Base-by-base conservation (phyloP, 176 grass and related monocot genomes). In the bread wheat (Triticum aestivum) region DNA sequence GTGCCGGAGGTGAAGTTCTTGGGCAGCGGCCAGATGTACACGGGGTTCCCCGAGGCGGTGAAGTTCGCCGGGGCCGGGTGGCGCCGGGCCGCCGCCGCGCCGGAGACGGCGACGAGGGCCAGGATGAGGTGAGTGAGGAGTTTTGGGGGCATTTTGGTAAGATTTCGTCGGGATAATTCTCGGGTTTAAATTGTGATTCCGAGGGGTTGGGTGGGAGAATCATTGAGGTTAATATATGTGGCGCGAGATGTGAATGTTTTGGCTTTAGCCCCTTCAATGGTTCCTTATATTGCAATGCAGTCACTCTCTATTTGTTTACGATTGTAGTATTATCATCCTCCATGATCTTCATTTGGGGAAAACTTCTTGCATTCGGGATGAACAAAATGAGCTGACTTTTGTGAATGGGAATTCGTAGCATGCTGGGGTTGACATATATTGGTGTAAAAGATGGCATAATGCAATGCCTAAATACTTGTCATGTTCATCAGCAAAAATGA, bases 1-100 rank as follows among this genome's bases (percentile, higher is more conserved):
- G 82, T 15, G 9, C 97, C 94, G 9, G 80, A 78, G 52, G 84
- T 73, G 77, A 91, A 84, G 59, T 84, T 67, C 85, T 87, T 92
- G 9, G 94, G 97, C 20, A 98, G 90, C 3, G 94, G 94, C 97
- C 94, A 98, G n/a, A 98, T 35, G 92, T 94, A 98, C 0, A 92
- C 85, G 9, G 75, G 73, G 1, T 84, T 74, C 1, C 49, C 87
- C 6, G 84, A 18, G 37, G 71, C 44, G 56, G 85, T 80, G 20
- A 78, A 38, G 73, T 89, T 85, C 37, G 24, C 62, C 58, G 69
- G 85, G 37, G 70, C 38, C 42, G 35, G 52, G 77, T 51, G 77
- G 64, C 42, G 85, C n/a, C 87, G 82, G 39, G 76, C 85, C 32
- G 71, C 85, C 21, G 65, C 85, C 37, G 61, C 87, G 61, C 58